Percentiles rank a stretch among this genome's conserved stretches.
Conservation (phyloP, 2,329 filamentous ascomycete genomes). For the Didymella pomorum region DNA sequence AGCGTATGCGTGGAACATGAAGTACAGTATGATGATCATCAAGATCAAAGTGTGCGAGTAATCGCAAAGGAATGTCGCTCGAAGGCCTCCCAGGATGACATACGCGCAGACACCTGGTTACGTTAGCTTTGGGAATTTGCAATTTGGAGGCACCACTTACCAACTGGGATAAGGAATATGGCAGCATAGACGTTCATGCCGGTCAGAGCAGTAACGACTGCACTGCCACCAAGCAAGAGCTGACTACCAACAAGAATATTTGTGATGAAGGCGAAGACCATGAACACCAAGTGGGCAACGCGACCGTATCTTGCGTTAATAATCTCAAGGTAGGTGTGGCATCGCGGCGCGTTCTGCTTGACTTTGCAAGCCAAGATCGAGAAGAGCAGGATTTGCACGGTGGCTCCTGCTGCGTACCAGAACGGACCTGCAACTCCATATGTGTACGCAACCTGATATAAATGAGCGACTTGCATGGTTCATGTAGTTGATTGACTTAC, state of each 20-base stretch:
- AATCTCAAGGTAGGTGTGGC: slow-evolving; percentile 55
- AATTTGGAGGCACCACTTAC: slow-evolving; percentile 18
- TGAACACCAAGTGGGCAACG: slow-evolving; percentile 51
- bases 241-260: slow-evolving; percentile 56
- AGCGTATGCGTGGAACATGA: slow-evolving; percentile 55
- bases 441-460: slow-evolving; percentile 30
- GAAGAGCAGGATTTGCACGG: slow-evolving; percentile 56
- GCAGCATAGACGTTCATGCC: slow-evolving; percentile 57
- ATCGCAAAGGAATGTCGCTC: slow-evolving; percentile 55
- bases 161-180: slow-evolving; percentile 54
- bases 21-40: slow-evolving; percentile 56
- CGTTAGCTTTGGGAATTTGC: too few relatives aligned
- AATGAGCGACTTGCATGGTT: neutral
- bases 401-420: slow-evolving; percentile 56
- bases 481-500: slow-evolving; percentile 17
- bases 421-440: slow-evolving; percentile 45
- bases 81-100: slow-evolving; percentile 48
- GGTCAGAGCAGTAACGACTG: slow-evolving; percentile 54
- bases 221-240: slow-evolving; percentile 54
- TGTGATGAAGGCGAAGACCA: slow-evolving; percentile 53
- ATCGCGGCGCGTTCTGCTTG: slow-evolving; percentile 52
- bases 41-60: slow-evolving; percentile 53
- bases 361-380: slow-evolving; percentile 55
- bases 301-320: slow-evolving; percentile 52
- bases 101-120: slow-evolving; percentile 46